Conservation (phyloP, 1,284 basidiomycete genomes). For the Neolentinus lepideus region DNA sequence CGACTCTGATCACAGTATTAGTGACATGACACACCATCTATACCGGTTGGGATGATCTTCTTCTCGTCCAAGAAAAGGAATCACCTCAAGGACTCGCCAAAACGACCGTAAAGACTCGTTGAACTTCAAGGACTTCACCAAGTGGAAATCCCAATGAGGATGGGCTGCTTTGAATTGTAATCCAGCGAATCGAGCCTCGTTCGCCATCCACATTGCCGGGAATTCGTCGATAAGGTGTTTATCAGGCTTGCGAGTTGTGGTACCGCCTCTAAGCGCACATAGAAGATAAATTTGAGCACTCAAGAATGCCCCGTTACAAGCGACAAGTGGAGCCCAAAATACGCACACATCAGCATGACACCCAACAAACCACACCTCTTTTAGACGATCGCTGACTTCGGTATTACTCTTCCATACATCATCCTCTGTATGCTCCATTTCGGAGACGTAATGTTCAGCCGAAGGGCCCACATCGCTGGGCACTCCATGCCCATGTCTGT, state of each 20-base stretch:
- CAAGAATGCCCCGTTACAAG: background rate
- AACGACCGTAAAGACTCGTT: background rate
- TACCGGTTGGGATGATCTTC: background rate
- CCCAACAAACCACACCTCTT: conserved; percentile 3
- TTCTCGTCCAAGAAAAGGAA: background rate
- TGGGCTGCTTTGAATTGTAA: background rate
- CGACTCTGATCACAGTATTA: too few species aligned
- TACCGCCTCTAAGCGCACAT: background rate
- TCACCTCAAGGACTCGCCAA: background rate
- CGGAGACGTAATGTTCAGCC: background rate
- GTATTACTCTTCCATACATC: too few species aligned
- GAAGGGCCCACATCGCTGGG: background rate
- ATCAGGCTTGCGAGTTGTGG: background rate
- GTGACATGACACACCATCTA: background rate
- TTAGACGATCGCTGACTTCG: background rate
- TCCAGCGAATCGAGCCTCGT: background rate
- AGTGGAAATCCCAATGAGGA: background rate
- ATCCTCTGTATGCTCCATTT: too few species aligned
- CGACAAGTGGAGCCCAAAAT: background rate
- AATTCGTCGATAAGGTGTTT: background rate
- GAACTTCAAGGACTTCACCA: too few species aligned
- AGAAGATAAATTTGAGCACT: background rate
- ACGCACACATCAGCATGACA: conserved; percentile 2
- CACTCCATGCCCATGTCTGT: background rate
- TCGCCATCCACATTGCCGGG: background rate